Evolutionary conservation across 1,284 basidiomycete genomes (phyloP), one percentile per base, ranked within the genome.

Genomic region (Mycena citricolor): DNA sequence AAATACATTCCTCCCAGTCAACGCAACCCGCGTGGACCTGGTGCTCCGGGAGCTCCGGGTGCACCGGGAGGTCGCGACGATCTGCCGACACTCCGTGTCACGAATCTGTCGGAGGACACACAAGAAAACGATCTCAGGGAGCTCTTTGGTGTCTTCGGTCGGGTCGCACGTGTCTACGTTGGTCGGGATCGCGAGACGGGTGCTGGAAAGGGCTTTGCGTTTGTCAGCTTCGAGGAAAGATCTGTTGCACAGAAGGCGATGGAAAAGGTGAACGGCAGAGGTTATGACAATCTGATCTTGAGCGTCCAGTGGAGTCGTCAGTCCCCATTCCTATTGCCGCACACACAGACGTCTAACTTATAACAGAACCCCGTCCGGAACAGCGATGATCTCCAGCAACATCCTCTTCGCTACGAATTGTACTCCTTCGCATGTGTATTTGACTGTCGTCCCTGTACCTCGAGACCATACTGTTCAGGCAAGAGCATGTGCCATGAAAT

Each of bases 171-270:
- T 40, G 93, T 98, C 40, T 98, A 94, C 66, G 89, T 99, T 41
- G 97, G 97, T 30, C 80, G 91, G 44, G 95, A 99, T 65, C 79
- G 94, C 51, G 94, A 98, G 61, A 99, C 97, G 7, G 90, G 93
- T 44, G 79, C 87, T 32, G 93, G 93, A 57, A 98, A 97, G 68
- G 95, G 97, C 49, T 97, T 95, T 66, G 93, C 93, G 13, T 94
- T 94, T 56, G 94, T 97, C 57, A 92, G 87, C 65, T 99, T 97
- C 61, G 94, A 98, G 63, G 85, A 86, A 26, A 75, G 79, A 58
- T 73, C 78, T 17, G 73, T 79, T 37, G 97, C 92, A 20, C 90
- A 97, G 68, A 76, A 73, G 57, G 97, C 97, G 31, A 86, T 97
- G 71, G 82, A 90, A 61, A 97, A 94, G 73, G 83, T 95, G 59